A percentile compares a stretch with the other conserved stretches of the same genome.
Conservation (phyloP, 1,284 basidiomycete species). For the Phylloboletellus chloephorus region DNA sequence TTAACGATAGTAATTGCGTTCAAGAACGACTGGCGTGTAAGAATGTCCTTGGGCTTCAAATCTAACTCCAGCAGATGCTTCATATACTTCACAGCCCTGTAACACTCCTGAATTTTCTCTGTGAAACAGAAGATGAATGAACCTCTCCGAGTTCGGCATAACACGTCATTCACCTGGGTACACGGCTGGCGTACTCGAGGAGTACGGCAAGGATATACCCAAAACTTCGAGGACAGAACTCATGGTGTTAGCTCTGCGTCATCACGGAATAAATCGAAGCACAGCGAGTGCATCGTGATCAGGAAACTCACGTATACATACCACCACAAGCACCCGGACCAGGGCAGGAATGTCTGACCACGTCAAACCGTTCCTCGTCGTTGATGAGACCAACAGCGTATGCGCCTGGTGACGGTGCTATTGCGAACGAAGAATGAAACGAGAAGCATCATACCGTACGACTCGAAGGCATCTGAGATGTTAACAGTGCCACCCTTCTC, state of each 20-base stretch:
- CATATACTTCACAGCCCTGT: conserved; percentile 77
- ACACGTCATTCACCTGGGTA: conserved; percentile 50
- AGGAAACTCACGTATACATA: conserved; percentile 66
- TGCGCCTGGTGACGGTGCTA: conserved; percentile 46
- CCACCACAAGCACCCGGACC: conserved; percentile 76
- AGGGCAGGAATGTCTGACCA: conserved; percentile 79
- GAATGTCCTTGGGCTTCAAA: conserved; percentile 88
- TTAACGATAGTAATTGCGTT: conserved; percentile 87
- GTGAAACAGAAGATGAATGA: conserved; percentile 8
- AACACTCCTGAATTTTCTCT: conserved; percentile 85
- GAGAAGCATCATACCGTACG: conserved; percentile 49
- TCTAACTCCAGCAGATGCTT: conserved; percentile 80
- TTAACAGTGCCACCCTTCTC: conserved; percentile 77
- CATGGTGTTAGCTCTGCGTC: conserved; percentile 75
- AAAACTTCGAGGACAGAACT: conserved; percentile 85
- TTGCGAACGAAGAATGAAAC: neutral
- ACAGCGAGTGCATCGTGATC: neutral
- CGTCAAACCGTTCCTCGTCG: conserved; percentile 75
- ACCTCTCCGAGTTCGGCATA: neutral
- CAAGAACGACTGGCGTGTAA: conserved; percentile 86
- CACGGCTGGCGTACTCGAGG: conserved; percentile 77
- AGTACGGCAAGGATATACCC: conserved; percentile 89
- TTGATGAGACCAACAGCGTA: conserved; percentile 68
- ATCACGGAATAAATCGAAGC: neutral
- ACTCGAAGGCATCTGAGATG: conserved; percentile 80